These are phyloP conservation scores for Colletotrichum sp. DNA, from an alignment of 2,329 filamentous ascomycete species.

Conservation along the genomic window DNA sequence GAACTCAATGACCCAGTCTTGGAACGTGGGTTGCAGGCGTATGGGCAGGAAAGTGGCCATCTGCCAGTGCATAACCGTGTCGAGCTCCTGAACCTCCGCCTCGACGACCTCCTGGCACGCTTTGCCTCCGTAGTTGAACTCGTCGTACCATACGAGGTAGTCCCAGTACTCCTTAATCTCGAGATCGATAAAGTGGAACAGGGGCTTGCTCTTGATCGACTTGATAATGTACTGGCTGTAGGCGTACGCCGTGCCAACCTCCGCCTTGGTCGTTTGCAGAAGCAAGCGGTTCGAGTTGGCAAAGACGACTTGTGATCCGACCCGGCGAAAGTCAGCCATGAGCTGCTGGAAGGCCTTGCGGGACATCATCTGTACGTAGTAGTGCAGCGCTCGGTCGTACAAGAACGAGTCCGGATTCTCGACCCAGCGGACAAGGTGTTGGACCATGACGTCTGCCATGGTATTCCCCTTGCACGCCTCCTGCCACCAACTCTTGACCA, in stretches of 20 bases:
- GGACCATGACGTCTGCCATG: conserved; percentile 98
- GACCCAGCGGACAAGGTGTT: conserved; percentile 97
- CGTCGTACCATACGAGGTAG: conserved; percentile 98
- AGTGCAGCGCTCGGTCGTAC: conserved; percentile 91
- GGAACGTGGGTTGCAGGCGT: conserved; percentile 82
- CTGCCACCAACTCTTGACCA: conserved; percentile 99
- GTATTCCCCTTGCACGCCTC: conserved; percentile 89
- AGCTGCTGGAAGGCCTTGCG: conserved; percentile 96
- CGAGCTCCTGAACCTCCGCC: conserved; percentile 73
- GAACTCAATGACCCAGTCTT: conserved; percentile 94
- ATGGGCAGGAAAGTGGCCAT: conserved; percentile 86
- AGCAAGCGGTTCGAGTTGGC: conserved; percentile 88
- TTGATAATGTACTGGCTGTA: conserved; percentile 98
- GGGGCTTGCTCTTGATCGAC: conserved; percentile 91
- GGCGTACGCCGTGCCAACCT: conserved; percentile 94
- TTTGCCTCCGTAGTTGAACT: conserved; percentile 98
- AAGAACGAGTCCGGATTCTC: conserved; percentile 92
- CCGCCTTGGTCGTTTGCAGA: conserved; percentile 93
- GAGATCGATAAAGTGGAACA: conserved; percentile 97
- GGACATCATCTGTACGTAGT: conserved; percentile 99
- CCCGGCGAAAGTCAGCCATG: conserved; percentile 94
- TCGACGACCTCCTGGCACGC: conserved; percentile 85
- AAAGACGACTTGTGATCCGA: conserved; percentile 95
- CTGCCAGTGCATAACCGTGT: conserved; percentile 99
- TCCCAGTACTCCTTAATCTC: conserved; percentile 99